A percentile compares a stretch with the other conserved stretches of the same genome.
Conservation (phyloP, 2,329 filamentous ascomycete species). For the Trichoderma atroviride region DNA sequence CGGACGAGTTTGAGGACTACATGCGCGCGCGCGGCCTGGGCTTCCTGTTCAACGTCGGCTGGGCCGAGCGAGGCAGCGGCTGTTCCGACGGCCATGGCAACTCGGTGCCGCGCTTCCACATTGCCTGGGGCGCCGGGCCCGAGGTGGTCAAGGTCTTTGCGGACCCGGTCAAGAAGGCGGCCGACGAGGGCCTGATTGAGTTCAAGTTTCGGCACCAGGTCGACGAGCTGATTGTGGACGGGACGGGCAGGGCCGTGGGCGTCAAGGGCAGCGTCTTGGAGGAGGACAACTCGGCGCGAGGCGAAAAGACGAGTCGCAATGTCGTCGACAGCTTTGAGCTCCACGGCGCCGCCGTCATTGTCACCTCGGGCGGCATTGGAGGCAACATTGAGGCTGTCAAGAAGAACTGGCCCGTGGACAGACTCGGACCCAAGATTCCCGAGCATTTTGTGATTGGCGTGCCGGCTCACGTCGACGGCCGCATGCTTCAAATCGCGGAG, state of each 20-base stretch:
- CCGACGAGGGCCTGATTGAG: slow-evolving; percentile 54
- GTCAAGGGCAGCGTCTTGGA: slow-evolving; percentile 58
- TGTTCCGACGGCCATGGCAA: slow-evolving; percentile 61
- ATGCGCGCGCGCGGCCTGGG: slow-evolving; percentile 56
- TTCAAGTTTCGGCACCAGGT: slow-evolving; percentile 61
- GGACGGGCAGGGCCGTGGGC: slow-evolving; percentile 53
- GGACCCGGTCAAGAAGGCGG: slow-evolving; percentile 58
- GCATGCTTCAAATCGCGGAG: slow-evolving; percentile 62
- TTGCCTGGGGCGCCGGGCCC: slow-evolving; percentile 64
- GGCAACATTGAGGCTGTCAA: slow-evolving; percentile 64
- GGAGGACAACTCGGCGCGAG: slow-evolving; percentile 53
- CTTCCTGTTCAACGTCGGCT: slow-evolving; percentile 59
- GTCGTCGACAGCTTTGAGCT: slow-evolving; percentile 57
- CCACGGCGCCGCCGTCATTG: slow-evolving; percentile 54
- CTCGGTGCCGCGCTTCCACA: slow-evolving; percentile 64
- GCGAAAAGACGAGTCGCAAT: slow-evolving; percentile 53
- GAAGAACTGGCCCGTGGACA: slow-evolving; percentile 58
- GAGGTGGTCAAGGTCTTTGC: slow-evolving; percentile 61
- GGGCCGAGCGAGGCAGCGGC: slow-evolving; percentile 63
- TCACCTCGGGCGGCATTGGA: slow-evolving; percentile 62
- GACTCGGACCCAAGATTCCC: slow-evolving; percentile 59
- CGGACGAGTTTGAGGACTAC: slow-evolving; percentile 61
- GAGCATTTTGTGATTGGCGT: slow-evolving; percentile 62
- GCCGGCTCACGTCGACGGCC: slow-evolving; percentile 65
- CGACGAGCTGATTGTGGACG: slow-evolving; percentile 58